Percentiles rank a stretch among this genome's conserved stretches.
Evolutionary conservation across 768 basidiomycete species (phyloP).

Genomic region (Steccherinum ochraceum): DNA sequence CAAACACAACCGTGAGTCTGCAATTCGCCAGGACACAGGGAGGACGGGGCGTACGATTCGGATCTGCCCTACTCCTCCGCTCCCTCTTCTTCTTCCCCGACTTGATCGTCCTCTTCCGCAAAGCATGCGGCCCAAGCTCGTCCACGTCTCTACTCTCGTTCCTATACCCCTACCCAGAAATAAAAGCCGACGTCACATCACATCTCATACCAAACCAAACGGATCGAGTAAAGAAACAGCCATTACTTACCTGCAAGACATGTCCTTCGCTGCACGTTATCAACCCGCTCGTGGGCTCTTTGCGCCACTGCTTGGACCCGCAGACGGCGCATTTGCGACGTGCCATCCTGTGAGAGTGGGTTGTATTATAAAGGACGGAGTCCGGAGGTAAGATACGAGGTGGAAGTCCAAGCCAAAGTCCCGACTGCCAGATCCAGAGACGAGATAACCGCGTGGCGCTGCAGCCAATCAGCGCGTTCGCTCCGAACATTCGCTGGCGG

Average conservation of each 20-base stretch:
- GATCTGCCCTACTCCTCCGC: slow-evolving; percentile 46
- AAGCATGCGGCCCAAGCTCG: slow-evolving; percentile 51
- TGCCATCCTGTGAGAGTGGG: slow-evolving; percentile 13
- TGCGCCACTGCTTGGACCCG: slow-evolving; percentile 83
- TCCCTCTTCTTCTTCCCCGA: slow-evolving; percentile 47
- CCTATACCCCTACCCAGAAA: slow-evolving; percentile 59
- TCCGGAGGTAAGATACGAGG: too few species aligned
- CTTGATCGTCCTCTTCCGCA: slow-evolving; percentile 65
- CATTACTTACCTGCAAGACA: slow-evolving; percentile 64
- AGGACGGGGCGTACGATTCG: slow-evolving; percentile 41
- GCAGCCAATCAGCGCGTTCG: not conserved
- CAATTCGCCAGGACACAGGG: not conserved
- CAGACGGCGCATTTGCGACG: slow-evolving; percentile 70
- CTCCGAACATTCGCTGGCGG: not conserved
- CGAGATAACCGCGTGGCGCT: not conserved
- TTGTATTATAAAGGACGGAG: not conserved
- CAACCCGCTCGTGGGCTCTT: slow-evolving; percentile 73
- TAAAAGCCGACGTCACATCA: too few species aligned
- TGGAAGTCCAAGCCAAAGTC: too few species aligned
- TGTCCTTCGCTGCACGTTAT: slow-evolving; percentile 90
- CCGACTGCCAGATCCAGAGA: too few species aligned
- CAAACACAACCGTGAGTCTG: not conserved
- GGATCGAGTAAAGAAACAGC: not conserved
- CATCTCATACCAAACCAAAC: not conserved
- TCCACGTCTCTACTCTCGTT: slow-evolving; percentile 73